Evolutionary conservation across 192 early-diverging fungal genomes (phyloP), one percentile per base, ranked within the genome.

Genomic region (Rhizoclosmatium sp.): DNA sequence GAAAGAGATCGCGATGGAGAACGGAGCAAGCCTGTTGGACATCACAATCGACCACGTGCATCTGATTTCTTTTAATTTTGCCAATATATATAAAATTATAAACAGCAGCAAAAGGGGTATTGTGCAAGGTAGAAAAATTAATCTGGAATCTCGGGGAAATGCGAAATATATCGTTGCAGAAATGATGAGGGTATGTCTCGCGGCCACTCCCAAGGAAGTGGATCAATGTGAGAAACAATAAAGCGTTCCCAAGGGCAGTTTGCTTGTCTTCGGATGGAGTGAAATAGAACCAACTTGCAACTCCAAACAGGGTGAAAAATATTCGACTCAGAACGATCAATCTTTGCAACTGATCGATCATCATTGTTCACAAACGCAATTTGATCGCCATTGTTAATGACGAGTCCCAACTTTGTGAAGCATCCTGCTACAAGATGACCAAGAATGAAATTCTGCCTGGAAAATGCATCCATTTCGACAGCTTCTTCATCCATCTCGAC

Each of bases 41-140:
- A 75, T 86, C 87, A 87, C 85, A 84, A 85, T 80, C 3, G 3
- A 31, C 31, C 39, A 56, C 56, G 48, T 47, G 67, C 66, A 4
- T 81, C 68, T 78, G 31, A 64, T 62, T 56, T 81, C 58, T 64
- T 59, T 73, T 80, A 41, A 76, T 12, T 54, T 54, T 54, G 9
- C 9, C 16, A 54, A 54, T 16, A 12, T 7, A 54, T 54, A 54
- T 12, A 54, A 54, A 54, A 31, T 31, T 31, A 31, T 31, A 31
- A 31, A 31, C 31, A 31, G 31, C 31, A 31, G 31, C 31, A 31
- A 31, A 31, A 31, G 31, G 31, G 31, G 31, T 31, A 31, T 31
- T 31, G 31, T 31, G 31, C 31, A 31, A 31, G 31, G 31, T 31
- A 31, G 31, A 31, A 31, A 31, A 58, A 23, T 65, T 31, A 65